These are phyloP conservation scores for Lachancea lanzarotensis DNA, from an alignment of 805 yeast species.

Conservation along the genomic window DNA sequence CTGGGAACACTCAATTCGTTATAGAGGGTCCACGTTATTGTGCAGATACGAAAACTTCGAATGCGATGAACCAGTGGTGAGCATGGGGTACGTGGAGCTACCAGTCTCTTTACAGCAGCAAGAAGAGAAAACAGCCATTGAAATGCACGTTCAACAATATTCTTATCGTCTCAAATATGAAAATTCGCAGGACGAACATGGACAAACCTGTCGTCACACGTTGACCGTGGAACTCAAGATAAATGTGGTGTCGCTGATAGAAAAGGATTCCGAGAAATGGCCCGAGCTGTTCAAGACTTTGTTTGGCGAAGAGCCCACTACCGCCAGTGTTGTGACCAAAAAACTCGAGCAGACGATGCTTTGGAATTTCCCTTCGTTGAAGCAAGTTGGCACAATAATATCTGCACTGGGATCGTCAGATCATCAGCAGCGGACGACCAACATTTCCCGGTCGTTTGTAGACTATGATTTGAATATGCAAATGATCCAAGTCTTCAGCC, in stretches of 20 bases:
- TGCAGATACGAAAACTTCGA: not conserved
- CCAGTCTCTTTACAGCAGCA: not conserved
- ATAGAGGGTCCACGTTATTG: not conserved
- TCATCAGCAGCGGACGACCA: constrained; percentile 8
- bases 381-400: constrained; percentile 1
- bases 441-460: constrained; percentile 13
- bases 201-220: constrained; percentile 3
- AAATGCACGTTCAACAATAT: constrained; percentile 1
- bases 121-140: not conserved
- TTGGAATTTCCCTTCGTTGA: constrained; percentile 3
- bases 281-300: not conserved
- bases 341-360: not conserved
- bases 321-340: not conserved
- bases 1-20: constrained; percentile 5
- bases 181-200: constrained; percentile 1
- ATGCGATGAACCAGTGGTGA: not conserved
- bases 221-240: constrained; percentile 1
- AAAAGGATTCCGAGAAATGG: constrained; percentile 5
- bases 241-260: constrained; percentile 1
- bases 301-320: constrained; percentile 2
- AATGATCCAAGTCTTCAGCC: constrained; percentile 12
- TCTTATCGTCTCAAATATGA: not conserved
- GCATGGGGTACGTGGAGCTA: not conserved
- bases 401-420: constrained; percentile 19
- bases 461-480: constrained; percentile 19